These are phyloP conservation scores for Calonectria multiphialidica DNA, from an alignment of 2,329 filamentous ascomycete species.

Conservation along the genomic window DNA sequence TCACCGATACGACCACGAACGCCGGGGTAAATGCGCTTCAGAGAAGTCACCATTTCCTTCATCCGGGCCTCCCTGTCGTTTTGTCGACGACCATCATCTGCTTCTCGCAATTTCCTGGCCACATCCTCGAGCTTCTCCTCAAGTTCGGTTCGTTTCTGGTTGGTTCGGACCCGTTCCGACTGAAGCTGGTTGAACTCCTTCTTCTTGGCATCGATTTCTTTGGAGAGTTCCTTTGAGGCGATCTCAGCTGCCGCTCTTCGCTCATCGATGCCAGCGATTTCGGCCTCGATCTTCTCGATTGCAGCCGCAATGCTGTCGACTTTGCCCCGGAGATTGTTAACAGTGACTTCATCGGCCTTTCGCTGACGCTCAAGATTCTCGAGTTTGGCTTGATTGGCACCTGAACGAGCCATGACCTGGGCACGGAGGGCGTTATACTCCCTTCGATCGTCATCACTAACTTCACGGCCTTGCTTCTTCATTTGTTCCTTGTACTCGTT, in stretches of 20 bases:
- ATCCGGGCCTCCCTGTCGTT: conserved; percentile 83
- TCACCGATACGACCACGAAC: conserved; percentile 92
- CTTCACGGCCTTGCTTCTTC: conserved; percentile 86
- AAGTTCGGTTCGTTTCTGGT: conserved; percentile 86
- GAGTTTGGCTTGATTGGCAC: conserved; percentile 83
- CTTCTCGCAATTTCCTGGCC: conserved; percentile 83
- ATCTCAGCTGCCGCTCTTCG: conserved; percentile 74
- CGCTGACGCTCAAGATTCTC: conserved; percentile 89
- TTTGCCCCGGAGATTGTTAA: conserved; percentile 89
- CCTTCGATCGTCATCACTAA: conserved; percentile 87
- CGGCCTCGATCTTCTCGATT: conserved; percentile 79
- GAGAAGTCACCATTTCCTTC: conserved; percentile 85
- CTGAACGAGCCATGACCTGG: conserved; percentile 86
- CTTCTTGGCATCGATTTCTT: conserved; percentile 89
- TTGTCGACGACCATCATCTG: conserved; percentile 86
- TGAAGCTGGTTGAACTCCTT: conserved; percentile 89
- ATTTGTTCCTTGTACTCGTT: conserved; percentile 87
- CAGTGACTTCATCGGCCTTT: conserved; percentile 91
- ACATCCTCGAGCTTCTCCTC: conserved; percentile 92
- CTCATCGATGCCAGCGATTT: conserved; percentile 77
- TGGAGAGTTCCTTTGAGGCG: conserved; percentile 74
- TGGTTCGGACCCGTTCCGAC: conserved; percentile 84
- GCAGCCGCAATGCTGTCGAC: conserved; percentile 83
- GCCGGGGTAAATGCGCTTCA: conserved; percentile 92
- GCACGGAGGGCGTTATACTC: conserved; percentile 89